phyloP scores from a whole-genome alignment of 1,139 yeast species.

The Magnusiomyces paraingens region DNA sequence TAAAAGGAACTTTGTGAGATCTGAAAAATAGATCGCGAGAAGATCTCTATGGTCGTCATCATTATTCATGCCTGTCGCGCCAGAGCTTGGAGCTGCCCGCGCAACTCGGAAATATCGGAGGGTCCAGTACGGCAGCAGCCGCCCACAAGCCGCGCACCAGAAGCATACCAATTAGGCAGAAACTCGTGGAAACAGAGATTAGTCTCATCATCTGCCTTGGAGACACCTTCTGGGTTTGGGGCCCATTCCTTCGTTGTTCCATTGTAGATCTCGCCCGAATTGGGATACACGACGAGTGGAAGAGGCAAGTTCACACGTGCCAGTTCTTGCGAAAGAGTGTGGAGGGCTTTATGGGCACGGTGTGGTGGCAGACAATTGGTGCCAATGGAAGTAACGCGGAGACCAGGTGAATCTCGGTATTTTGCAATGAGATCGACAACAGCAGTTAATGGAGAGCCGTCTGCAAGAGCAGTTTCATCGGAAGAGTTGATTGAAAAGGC shows the following conservation, averaged over 20 bases:
- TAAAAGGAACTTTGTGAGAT: too few relatives aligned
- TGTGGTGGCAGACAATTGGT: slow-evolving; percentile 40
- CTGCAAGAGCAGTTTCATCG: slow-evolving; percentile 34
- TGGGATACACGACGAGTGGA: slow-evolving; percentile 47
- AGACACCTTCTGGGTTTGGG: background rate
- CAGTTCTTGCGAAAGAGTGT: slow-evolving; percentile 13
- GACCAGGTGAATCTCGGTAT: slow-evolving; percentile 15
- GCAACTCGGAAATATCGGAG: slow-evolving; percentile 16
- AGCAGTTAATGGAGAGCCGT: slow-evolving; percentile 33
- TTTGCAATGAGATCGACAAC: slow-evolving; percentile 18
- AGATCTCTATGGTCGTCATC: too few relatives aligned
- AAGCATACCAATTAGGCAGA: slow-evolving; percentile 16
- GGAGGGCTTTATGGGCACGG: slow-evolving; percentile 27
- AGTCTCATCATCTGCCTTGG: background rate
- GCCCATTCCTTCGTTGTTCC: slow-evolving; percentile 10
- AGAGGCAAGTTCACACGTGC: slow-evolving; percentile 8
- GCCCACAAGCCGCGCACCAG: slow-evolving; percentile 22
- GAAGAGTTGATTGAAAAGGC: slow-evolving; percentile 11
- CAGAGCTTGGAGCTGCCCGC: slow-evolving; percentile 1
- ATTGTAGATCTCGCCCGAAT: slow-evolving; percentile 42
- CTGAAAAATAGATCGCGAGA: too few relatives aligned
- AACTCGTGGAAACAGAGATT: background rate
- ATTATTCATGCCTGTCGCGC: too few relatives aligned
- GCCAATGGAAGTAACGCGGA: slow-evolving; percentile 35
- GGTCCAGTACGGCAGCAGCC: slow-evolving; percentile 26